Base-by-base conservation (phyloP, 164 flowering plant genomes). In the Euptelea pleiosperma region DNA sequence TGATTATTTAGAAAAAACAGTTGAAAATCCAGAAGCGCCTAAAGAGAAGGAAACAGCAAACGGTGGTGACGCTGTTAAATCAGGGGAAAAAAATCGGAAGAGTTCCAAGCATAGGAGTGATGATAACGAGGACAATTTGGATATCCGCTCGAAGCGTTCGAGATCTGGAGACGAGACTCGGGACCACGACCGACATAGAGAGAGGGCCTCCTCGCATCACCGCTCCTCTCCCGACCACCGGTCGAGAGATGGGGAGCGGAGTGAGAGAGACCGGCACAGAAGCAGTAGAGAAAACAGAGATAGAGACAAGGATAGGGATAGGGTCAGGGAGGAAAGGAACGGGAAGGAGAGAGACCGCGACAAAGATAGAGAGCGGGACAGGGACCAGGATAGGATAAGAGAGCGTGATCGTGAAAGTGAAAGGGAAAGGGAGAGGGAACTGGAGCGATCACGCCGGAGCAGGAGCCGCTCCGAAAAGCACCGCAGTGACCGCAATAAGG, bases 1-100 rank as follows among this genome's bases (percentile, higher is more conserved):
- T 63, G 96, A 87, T 16, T 87, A 87, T 57, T 60, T 87, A 53
- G 96, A 87, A 71, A 80, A 80, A 44, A 76, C 77, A 9, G 85
- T 82, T 48, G 95, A 85, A 41, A 79, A 80, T 64, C 78, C 83
- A 1, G 82, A 86, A 53, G 62, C 57, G 3, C 43, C 58, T 11
- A 80, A 77, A 28, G 67, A 35, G 56, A 74, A 77, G 60, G 81
- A 75, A 39, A 60, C 63, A 18, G 64, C 55, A 1, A 82, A 79
- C 69, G 87, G 83, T 42, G 75, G 76, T 29, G 78, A 54, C 48
- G 56, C 7, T 19, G 68, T 61, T 28, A 83, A 71, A 37, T 57
- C 74, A 9, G 69, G 63, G 11, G 84, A 65, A 25, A 76, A 68
- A 43, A 80, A 70, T 10, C 63, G 70, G n/a, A 72, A 74, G 39